phyloP scores from a whole-genome alignment of 495 filamentous ascomycete genomes.

The Xeromyces bisporus region DNA sequence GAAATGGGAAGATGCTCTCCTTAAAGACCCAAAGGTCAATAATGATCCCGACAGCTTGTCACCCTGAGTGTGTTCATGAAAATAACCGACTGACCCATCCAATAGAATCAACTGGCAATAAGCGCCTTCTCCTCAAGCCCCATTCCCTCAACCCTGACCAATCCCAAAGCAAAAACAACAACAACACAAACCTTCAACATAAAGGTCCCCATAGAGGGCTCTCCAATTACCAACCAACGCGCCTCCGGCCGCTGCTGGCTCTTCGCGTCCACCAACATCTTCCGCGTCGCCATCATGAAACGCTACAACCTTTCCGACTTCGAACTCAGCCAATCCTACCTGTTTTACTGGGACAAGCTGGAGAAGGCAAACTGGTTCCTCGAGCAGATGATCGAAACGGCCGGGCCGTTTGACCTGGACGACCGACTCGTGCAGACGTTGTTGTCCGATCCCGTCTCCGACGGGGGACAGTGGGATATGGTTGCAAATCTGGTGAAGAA shows the following conservation, averaged over 20 bases:
- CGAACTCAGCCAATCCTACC: constrained; percentile 69
- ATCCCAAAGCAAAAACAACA: constrained; percentile 31
- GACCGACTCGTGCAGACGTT: constrained; percentile 51
- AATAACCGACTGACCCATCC: too few relatives aligned
- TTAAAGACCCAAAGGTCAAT: not conserved
- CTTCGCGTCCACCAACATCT: constrained; percentile 75
- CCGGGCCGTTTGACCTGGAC: constrained; percentile 42
- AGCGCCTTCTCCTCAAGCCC: constrained; percentile 44
- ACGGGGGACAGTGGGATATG: constrained; percentile 92
- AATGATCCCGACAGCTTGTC: too few relatives aligned
- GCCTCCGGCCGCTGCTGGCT: constrained; percentile 74
- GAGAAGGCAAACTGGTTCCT: constrained; percentile 85
- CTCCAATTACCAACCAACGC: constrained; percentile 70
- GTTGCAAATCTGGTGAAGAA: constrained; percentile 70
- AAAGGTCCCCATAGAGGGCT: constrained; percentile 65
- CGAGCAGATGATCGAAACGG: constrained; percentile 62
- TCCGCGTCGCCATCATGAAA: constrained; percentile 69
- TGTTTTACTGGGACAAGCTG: constrained; percentile 93
- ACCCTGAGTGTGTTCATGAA: too few relatives aligned
- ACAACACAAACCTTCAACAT: constrained; percentile 68
- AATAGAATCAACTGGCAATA: constrained; percentile 47
- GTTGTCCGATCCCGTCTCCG: constrained; percentile 46
- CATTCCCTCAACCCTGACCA: constrained; percentile 34
- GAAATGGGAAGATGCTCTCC: not conserved
- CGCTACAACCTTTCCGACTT: constrained; percentile 60